Evolutionary conservation across 2,329 filamentous ascomycete genomes (phyloP), one percentile per base, ranked within the genome.

Genomic region (Curvularia sp.): DNA sequence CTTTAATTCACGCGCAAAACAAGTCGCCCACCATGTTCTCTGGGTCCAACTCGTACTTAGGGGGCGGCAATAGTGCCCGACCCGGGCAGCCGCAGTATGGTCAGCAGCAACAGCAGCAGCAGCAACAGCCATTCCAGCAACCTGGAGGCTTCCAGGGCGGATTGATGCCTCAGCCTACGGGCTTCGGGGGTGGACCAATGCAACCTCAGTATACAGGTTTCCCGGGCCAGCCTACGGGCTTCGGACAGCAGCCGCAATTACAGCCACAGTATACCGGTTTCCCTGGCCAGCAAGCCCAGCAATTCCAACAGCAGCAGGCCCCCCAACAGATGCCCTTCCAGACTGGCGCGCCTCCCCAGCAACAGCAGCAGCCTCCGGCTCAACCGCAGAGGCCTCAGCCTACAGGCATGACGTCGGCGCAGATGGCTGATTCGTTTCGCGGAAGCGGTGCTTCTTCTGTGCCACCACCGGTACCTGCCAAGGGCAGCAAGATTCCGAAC

Each of bases 1-100:
- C 53, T 53, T 50, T 54, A 59, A 61, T 61, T 62, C 57, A 64
- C 62, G 56, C 62, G 66, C 66, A 68, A 64, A 28, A 18, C 28
- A 58, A 44, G 60, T 61, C 62, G 63, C 61, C 59, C 70, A 75
- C 73, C 79, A 97, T 97, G 94, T 98, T 92, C 82, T 95, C 92
- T 67, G 92, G 89, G 77, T 91, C 92, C 67, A 96, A 91, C 82
- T 89, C 91, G 65, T 97, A 89, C 79, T 81, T 96, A 72, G 92
- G 92, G 79, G 90, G 88, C 80, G 86, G 85, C 77, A 92, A 89
- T 75, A 89, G 84, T 82, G 86, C 89, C 76, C 90, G 88, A 62
- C 90, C 90, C 49, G 87, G 87, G 64, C 77, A 78, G 69, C 78
- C 76, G 68, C 69, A 82, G 78, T 75, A 81, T 75, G 73, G 78